Conservation (phyloP, 2,329 filamentous ascomycete species). For the Pseudogymnoascus sp. region DNA sequence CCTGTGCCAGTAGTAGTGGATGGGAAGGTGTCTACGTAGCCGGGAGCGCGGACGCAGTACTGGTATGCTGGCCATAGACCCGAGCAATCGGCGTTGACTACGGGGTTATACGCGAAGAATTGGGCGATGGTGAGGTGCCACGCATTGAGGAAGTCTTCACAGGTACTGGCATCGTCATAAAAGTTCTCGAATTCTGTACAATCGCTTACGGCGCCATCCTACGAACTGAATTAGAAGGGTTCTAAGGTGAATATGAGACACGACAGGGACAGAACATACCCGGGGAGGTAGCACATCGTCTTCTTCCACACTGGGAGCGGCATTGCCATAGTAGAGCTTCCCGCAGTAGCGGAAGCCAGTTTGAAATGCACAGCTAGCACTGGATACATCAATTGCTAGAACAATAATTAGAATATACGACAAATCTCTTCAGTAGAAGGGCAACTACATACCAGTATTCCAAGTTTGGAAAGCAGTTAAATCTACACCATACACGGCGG, state of each 20-base stretch:
- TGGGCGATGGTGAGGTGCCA: constrained; percentile 17
- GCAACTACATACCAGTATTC: constrained; percentile 6
- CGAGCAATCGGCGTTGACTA: constrained; percentile 17
- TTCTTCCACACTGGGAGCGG: neutral
- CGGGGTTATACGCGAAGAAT: constrained; percentile 18
- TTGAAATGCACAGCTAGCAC: constrained; percentile 1
- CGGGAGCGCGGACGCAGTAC: constrained; percentile 9
- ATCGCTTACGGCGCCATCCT: neutral
- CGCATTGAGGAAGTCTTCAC: neutral
- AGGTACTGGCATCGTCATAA: neutral
- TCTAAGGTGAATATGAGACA: neutral
- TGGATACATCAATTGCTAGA: neutral
- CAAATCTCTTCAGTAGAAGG: neutral
- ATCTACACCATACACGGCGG: neutral
- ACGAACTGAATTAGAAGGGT: neutral
- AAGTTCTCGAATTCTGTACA: neutral
- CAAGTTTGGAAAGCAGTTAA: constrained; percentile 8
- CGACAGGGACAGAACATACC: neutral
- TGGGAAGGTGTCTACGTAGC: neutral
- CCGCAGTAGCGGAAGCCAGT: constrained; percentile 8
- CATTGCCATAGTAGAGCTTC: neutral
- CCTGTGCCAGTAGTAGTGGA: neutral
- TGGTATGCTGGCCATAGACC: constrained; percentile 15
- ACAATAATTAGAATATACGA: neutral
- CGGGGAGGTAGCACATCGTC: neutral